phyloP scores from a whole-genome alignment of 1,139 yeast genomes.

The Debaryomycetaceae sp. region DNA sequence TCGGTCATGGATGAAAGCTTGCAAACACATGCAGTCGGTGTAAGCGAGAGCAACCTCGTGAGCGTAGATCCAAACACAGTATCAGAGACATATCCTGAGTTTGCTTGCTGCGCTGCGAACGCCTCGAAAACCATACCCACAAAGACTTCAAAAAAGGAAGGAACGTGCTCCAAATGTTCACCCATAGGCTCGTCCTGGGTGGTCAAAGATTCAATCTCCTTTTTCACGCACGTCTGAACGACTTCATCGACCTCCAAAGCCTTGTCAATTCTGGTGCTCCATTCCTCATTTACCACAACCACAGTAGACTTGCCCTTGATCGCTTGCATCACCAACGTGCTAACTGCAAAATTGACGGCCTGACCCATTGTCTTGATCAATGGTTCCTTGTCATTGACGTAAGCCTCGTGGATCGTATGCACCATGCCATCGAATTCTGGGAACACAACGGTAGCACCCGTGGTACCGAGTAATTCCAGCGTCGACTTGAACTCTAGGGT shows the following conservation, averaged over 20 bases:
- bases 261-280: slow-evolving; percentile 70
- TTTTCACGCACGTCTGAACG: slow-evolving; percentile 38
- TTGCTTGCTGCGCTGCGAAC: slow-evolving; percentile 21
- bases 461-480: slow-evolving; percentile 37
- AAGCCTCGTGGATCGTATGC: slow-evolving; percentile 21
- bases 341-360: slow-evolving; percentile 46
- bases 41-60: slow-evolving; percentile 30
- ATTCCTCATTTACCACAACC: slow-evolving; percentile 65
- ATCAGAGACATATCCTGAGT: slow-evolving; percentile 14
- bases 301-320: slow-evolving; percentile 49
- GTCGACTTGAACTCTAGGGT: slow-evolving; percentile 40
- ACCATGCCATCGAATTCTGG: slow-evolving; percentile 40
- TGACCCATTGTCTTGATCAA: slow-evolving; percentile 29
- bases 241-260: slow-evolving; percentile 59
- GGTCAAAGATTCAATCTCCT: slow-evolving; percentile 18
- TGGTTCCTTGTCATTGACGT: slow-evolving; percentile 12
- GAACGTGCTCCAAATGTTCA: slow-evolving; percentile 8
- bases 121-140: slow-evolving; percentile 25
- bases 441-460: slow-evolving; percentile 27
- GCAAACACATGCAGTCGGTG: slow-evolving; percentile 27
- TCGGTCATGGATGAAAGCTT: slow-evolving; percentile 15
- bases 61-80: slow-evolving; percentile 26
- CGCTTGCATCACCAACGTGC: slow-evolving; percentile 64
- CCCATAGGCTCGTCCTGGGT: slow-evolving; percentile 15
- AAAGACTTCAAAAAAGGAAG: slow-evolving; percentile 12